A percentile compares a stretch with the other conserved stretches of the same genome.
Conservation (phyloP, 2,329 filamentous ascomycete species). For the Capronia coronata region DNA sequence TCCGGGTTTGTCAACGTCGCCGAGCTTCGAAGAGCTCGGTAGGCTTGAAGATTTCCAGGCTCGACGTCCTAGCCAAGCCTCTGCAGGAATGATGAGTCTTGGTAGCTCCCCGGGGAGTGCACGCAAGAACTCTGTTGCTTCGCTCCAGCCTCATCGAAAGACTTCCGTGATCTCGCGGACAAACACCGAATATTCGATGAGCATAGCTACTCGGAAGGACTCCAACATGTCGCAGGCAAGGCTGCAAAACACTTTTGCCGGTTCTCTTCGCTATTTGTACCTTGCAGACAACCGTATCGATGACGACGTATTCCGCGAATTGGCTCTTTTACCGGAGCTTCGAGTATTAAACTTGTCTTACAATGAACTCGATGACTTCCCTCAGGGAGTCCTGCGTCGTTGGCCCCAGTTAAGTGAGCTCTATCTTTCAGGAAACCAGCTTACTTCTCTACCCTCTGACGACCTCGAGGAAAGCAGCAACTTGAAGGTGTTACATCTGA, state of each 20-base stretch:
- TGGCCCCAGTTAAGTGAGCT: conserved; percentile 88
- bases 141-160: conserved; percentile 73
- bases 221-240: conserved; percentile 70
- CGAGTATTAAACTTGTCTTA: conserved; percentile 89
- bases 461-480: conserved; percentile 85
- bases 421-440: conserved; percentile 89
- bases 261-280: conserved; percentile 74
- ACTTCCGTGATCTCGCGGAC: conserved; percentile 71
- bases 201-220: conserved; percentile 67
- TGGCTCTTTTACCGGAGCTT: conserved; percentile 74
- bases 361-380: conserved; percentile 89
- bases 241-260: conserved; percentile 78
- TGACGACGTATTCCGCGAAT: conserved; percentile 90
- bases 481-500: conserved; percentile 86
- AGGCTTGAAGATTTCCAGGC: conserved; percentile 56
- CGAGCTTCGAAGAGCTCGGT: conserved; percentile 72
- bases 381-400: conserved; percentile 75
- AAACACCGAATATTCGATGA: conserved; percentile 52
- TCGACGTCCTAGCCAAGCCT: conserved; percentile 77
- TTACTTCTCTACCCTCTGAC: conserved; percentile 85
- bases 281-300: conserved; percentile 90
- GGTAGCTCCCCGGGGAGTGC: conserved; percentile 62
- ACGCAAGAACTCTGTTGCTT: conserved; percentile 78
- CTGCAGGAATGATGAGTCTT: conserved; percentile 66
- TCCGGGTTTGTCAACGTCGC: conserved; percentile 52